Base-by-base conservation (phyloP, 352 stramenopile species). In the Thraustotheca clavata region DNA sequence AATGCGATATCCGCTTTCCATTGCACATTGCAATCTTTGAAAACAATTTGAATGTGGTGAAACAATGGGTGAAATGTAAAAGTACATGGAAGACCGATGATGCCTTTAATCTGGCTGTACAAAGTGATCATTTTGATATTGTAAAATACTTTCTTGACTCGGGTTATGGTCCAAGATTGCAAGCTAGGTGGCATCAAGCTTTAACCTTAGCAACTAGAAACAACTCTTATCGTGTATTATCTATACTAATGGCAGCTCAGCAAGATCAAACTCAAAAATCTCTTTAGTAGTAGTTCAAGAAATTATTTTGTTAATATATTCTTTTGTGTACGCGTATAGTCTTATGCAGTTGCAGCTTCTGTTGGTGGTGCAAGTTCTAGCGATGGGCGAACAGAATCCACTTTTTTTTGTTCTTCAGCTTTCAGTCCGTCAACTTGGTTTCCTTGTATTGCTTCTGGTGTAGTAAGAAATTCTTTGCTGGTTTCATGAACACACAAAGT, bases 401-500 rank as follows among this genome's bases (percentile, higher is more conserved):
- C 38, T 43, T 43, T 43, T 20, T 43, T 18, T 43, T 43, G 38
- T 43, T 18, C 38, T n/a, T n/a, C n/a, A n/a, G n/a, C n/a, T n/a
- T n/a, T n/a, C n/a, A n/a, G n/a, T n/a, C n/a, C n/a, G n/a, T n/a
- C n/a, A n/a, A n/a, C n/a, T n/a, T n/a, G n/a, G n/a, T n/a, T n/a
- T n/a, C n/a, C 38, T 43, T 16, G 16, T 20, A 20, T 20, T 16
- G n/a, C 33, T 14, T 47, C 16, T 24, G 31, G 2, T 32, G 54
- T 27, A 9, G 31, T 29, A n/a, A 65, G 46, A 26, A 57, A 65
- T 27, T 65, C 41, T 33, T 54, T 65, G 5, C 41, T 65, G 2
- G 35, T 22, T 33, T 65, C 57, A n/a, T 65, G 57, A 12, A 65
- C 26, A 26, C 57, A 65, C 16, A 65, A 27, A n/a, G 47, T 43